A percentile compares a stretch with the other conserved stretches of the same genome.
These are phyloP conservation scores for Apostasia ramifera DNA, from an alignment of 106 monocot genomes.

Conservation along the genomic window DNA sequence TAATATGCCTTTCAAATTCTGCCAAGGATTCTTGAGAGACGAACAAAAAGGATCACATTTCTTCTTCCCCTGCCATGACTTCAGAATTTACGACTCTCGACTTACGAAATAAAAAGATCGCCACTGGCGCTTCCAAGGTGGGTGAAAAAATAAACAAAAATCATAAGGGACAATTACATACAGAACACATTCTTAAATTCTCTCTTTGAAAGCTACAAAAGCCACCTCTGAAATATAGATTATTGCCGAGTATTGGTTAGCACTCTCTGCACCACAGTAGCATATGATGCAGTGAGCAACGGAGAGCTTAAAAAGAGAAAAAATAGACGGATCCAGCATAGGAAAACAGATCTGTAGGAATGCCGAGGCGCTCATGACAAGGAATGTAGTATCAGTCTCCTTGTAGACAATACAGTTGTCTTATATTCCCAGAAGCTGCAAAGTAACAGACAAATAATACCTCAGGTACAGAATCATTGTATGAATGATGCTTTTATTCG, in stretches of 20 bases:
- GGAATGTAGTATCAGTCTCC: constrained; percentile 34
- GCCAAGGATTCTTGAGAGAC: too few species aligned
- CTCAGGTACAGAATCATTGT: not conserved
- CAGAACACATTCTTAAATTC: not conserved
- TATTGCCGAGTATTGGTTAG: not conserved
- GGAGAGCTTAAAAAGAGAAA: not conserved
- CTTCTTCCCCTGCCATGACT: too few species aligned
- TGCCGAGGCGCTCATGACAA: not conserved
- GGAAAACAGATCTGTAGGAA: not conserved
- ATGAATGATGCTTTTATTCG: not conserved
- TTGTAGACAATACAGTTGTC: constrained; percentile 86
- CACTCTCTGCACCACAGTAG: not conserved
- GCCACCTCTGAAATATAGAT: not conserved
- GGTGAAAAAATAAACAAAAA: not conserved
- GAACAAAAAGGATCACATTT: too few species aligned
- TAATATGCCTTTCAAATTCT: too few species aligned
- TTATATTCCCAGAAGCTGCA: constrained; percentile 87
- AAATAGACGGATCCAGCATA: not conserved
- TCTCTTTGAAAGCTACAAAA: not conserved
- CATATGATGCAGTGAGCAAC: not conserved
- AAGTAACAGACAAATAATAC: not conserved
- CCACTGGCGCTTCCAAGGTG: not conserved
- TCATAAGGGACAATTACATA: not conserved
- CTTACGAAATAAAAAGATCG: not conserved
- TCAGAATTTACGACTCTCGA: too few species aligned